Evolutionary conservation across 768 basidiomycete species (phyloP).

Genomic region (Tricholoma saponaceum): DNA sequence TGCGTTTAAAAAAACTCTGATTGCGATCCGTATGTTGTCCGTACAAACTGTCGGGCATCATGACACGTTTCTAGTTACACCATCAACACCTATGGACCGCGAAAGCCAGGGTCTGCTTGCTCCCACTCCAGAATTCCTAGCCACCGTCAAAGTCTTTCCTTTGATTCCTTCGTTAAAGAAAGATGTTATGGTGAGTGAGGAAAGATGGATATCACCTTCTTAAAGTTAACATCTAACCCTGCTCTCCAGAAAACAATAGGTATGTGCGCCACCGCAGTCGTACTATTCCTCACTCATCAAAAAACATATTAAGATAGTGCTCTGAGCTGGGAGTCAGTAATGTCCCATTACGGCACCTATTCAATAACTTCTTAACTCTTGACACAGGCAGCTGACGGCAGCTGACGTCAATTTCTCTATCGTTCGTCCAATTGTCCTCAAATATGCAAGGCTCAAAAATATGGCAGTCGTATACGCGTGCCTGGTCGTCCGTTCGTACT

Average conservation of each 20-base stretch:
- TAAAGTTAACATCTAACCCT: constrained; percentile 12
- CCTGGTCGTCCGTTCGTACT: constrained; percentile 76
- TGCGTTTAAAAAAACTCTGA: too few relatives aligned
- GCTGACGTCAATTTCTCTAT: constrained; percentile 80
- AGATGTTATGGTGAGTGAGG: constrained; percentile 58
- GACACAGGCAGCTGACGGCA: constrained; percentile 69
- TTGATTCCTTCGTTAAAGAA: constrained; percentile 68
- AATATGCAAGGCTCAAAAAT: constrained; percentile 75
- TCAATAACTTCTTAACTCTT: constrained; percentile 6
- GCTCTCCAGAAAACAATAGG: constrained; percentile 40
- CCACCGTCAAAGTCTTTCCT: constrained; percentile 74
- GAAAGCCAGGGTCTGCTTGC: constrained; percentile 45
- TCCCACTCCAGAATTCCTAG: constrained; percentile 54
- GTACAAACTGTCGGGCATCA: too few relatives aligned
- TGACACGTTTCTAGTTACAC: not conserved
- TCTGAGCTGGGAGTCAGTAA: constrained; percentile 74
- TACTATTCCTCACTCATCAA: constrained; percentile 12
- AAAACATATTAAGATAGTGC: constrained; percentile 50
- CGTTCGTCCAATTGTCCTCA: constrained; percentile 71
- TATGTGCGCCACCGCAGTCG: constrained; percentile 17
- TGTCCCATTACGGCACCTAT: constrained; percentile 1
- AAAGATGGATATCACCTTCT: not conserved
- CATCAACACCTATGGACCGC: constrained; percentile 31
- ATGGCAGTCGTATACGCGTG: constrained; percentile 73
- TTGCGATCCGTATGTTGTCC: too few relatives aligned